A percentile compares a stretch with the other conserved stretches of the same genome.
Conservation (phyloP, 202 grass and related monocot species). For the Digitaria exilis region DNA sequence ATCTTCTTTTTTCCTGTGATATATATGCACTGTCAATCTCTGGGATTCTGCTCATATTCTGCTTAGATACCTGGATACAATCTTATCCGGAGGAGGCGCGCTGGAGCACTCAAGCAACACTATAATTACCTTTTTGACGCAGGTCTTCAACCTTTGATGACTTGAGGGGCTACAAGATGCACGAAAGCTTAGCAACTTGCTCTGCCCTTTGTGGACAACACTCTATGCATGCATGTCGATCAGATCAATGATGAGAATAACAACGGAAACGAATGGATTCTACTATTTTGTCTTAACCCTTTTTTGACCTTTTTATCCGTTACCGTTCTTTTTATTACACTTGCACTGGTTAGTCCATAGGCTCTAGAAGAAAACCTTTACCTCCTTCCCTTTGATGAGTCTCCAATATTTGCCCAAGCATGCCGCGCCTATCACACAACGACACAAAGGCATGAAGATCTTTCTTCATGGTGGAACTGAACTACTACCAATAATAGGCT, state of each 20-base stretch:
- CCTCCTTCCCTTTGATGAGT: background rate
- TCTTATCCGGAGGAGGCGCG: constrained; percentile 32
- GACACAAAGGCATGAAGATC: background rate
- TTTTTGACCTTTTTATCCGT: background rate
- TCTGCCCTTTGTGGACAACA: background rate
- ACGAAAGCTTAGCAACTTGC: constrained; percentile 26
- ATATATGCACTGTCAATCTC: background rate
- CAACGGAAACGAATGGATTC: background rate
- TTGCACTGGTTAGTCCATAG: background rate
- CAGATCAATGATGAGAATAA: background rate
- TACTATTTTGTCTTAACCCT: background rate
- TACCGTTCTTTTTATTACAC: background rate
- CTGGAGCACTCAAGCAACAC: constrained; percentile 21
- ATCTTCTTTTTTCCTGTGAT: background rate
- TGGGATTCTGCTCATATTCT: constrained; percentile 2
- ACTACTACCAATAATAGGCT: no score
- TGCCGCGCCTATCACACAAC: background rate
- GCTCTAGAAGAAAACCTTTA: background rate
- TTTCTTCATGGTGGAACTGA: no score
- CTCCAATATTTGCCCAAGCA: background rate
- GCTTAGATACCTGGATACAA: constrained; percentile 17
- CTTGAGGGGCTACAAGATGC: background rate
- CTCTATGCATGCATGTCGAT: background rate
- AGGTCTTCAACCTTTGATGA: constrained; percentile 20
- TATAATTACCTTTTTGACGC: constrained; percentile 35